phyloP scores from a whole-genome alignment of 345 rosid species.

The Streptanthus diversifolius region DNA sequence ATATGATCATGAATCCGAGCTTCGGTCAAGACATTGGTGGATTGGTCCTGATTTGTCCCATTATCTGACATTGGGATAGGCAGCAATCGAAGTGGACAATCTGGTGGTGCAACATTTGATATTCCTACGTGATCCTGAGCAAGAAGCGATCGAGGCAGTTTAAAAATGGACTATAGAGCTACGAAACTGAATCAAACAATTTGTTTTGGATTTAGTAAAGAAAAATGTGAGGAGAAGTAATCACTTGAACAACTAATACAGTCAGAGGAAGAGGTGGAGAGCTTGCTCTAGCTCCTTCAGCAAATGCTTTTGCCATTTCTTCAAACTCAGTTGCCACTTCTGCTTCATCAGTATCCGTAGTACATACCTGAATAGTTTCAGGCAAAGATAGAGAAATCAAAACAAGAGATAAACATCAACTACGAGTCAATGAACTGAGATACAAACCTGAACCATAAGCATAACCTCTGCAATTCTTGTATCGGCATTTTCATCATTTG shows the following conservation, averaged over 20 bases:
- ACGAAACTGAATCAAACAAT: background rate
- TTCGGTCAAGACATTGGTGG: constrained; percentile 41
- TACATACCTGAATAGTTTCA: constrained; percentile 48
- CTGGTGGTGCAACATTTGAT: constrained; percentile 85
- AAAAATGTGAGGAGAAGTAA: background rate
- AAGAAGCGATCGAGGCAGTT: constrained; percentile 4
- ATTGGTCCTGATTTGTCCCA: constrained; percentile 31
- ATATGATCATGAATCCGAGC: constrained; percentile 86
- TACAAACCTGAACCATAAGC: constrained; percentile 91
- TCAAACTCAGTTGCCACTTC: constrained; percentile 53
- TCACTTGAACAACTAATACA: constrained; percentile 87
- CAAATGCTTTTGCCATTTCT: constrained; percentile 65
- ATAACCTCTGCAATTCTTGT: constrained; percentile 70
- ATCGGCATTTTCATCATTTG: constrained; percentile 44
- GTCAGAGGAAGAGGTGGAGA: constrained; percentile 73
- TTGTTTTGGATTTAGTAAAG: background rate
- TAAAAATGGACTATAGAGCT: background rate
- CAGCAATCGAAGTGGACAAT: constrained; percentile 63
- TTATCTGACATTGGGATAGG: constrained; percentile 43
- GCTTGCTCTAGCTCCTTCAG: constrained; percentile 56
- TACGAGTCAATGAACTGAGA: background rate
- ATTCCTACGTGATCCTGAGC: constrained; percentile 88
- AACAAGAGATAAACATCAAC: background rate
- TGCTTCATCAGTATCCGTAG: constrained; percentile 48
- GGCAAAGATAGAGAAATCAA: background rate